Conservation (phyloP, 345 rosid species). For the Kandelia obovata region DNA sequence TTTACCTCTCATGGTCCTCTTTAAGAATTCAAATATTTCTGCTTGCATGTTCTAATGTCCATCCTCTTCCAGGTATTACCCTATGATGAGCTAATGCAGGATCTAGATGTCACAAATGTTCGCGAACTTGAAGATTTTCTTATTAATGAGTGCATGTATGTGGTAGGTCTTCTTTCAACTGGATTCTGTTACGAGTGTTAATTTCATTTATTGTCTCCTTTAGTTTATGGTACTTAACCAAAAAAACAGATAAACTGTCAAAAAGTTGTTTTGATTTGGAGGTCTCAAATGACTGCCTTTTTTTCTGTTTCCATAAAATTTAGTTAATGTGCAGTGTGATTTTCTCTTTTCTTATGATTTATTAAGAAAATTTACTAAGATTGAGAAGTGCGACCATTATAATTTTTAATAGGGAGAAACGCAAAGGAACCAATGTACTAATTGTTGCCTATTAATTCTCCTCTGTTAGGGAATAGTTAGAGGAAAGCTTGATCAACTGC, state of each 20-base stretch:
- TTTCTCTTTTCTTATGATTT: no score
- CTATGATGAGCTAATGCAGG: constrained; percentile 82
- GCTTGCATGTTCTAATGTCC: constrained; percentile 12
- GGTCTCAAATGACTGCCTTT: not conserved
- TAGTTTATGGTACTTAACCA: not conserved
- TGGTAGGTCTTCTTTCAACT: constrained; percentile 46
- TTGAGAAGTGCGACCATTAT: not conserved
- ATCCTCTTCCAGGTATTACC: constrained; percentile 56
- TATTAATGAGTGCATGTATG: constrained; percentile 93
- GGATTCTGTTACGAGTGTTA: not conserved
- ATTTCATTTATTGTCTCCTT: no score
- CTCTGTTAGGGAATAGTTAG: constrained; percentile 77
- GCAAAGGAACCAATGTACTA: not conserved
- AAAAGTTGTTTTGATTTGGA: no score
- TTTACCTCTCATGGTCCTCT: not conserved
- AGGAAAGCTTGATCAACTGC: constrained; percentile 93
- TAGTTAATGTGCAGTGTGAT: no score
- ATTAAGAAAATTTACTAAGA: no score
- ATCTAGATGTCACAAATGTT: constrained; percentile 79
- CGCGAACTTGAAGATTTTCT: constrained; percentile 98
- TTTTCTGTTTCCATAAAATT: not conserved
- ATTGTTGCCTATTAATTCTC: constrained; percentile 4
- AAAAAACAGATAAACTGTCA: not conserved
- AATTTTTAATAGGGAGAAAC: not conserved
- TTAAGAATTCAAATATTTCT: not conserved